A percentile compares a stretch with the other conserved stretches of the same genome.
Conservation (phyloP, 73 alveolate species). For the Paramecium sexaurelia region DNA sequence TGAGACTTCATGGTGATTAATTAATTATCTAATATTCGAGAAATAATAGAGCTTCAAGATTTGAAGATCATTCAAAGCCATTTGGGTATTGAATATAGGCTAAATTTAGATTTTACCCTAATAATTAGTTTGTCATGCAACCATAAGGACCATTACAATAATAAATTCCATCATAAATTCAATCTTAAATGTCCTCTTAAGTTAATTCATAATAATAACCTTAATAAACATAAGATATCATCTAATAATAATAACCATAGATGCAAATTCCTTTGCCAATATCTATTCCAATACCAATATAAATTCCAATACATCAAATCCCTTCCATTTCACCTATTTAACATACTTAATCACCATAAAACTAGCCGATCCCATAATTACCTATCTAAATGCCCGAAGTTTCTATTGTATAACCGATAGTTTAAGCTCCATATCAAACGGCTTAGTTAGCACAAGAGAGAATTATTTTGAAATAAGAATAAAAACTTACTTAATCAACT, state of each 20-base stretch:
- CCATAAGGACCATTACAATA: background rate
- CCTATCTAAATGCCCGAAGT: background rate
- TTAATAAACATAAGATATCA: background rate
- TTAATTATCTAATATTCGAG: conserved; percentile 38
- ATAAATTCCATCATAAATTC: background rate
- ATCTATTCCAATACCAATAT: background rate
- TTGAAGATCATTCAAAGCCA: conserved; percentile 12
- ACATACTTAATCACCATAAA: background rate
- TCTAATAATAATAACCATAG: background rate
- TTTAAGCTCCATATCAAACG: conserved; percentile 28
- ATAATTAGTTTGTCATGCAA: background rate
- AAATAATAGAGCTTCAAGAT: conserved; percentile 47
- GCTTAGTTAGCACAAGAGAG: conserved; percentile 47
- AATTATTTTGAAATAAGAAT: background rate
- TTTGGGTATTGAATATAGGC: background rate
- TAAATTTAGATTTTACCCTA: conserved; percentile 13
- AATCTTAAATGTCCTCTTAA: background rate
- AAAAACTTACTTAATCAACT: background rate
- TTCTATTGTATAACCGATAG: background rate
- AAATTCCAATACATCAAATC: background rate
- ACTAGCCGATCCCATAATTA: background rate
- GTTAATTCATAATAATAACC: background rate
- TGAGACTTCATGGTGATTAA: conserved; percentile 37
- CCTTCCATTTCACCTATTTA: background rate
- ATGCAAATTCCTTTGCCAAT: background rate